Base-by-base conservation (phyloP, 2,329 filamentous ascomycete species). In the Pseudogymnoascus destructans region DNA sequence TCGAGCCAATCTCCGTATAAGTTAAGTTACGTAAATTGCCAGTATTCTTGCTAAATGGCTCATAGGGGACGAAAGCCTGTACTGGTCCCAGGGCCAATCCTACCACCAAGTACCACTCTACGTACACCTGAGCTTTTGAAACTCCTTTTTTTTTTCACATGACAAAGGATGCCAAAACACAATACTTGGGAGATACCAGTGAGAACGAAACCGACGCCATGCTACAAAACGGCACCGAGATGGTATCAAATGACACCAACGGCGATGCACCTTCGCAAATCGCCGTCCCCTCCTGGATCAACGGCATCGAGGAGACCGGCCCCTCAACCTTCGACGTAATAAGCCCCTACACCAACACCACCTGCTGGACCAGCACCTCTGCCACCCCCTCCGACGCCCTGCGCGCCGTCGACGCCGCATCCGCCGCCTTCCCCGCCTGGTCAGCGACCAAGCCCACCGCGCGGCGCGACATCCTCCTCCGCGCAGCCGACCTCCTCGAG, bases 351-450 rank as follows among this genome's bases (percentile, higher is more conserved):
- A 75, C 75, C 59, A 70, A 77, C 59, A 64, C 73, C 5, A 66
- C 56, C 46, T 49, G 80, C 58, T 77, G 77, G 73, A 69, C 70
- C 42, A 74, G 74, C 59, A 75, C 75, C 21, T 72, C 75, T 11
- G 78, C 78, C 21, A 75, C 76, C 0, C 66, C 75, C 54, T 69
- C 74, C 7, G 75, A 83, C 64, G 80, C 76, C 38, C 67, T 73
- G 4, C 68, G 72, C 55, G 81, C 81, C 5, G 71, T 78, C n/a
- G 70, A 73, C n/a, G 72, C 77, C 3, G 81, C 82, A 0, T 69
- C 79, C 54, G 70, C 73, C 19, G 81, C 82, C 0, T 81, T 83
- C 68, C 74, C 75, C 7, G 66, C 74, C 57, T 86, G 82, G 82
- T 73, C 75, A 10, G 75, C 77, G 62, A 77, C 74, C 11, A 80